These are phyloP conservation scores for Trichothecium roseum DNA, from an alignment of 2,329 filamentous ascomycete genomes.

Conservation along the genomic window DNA sequence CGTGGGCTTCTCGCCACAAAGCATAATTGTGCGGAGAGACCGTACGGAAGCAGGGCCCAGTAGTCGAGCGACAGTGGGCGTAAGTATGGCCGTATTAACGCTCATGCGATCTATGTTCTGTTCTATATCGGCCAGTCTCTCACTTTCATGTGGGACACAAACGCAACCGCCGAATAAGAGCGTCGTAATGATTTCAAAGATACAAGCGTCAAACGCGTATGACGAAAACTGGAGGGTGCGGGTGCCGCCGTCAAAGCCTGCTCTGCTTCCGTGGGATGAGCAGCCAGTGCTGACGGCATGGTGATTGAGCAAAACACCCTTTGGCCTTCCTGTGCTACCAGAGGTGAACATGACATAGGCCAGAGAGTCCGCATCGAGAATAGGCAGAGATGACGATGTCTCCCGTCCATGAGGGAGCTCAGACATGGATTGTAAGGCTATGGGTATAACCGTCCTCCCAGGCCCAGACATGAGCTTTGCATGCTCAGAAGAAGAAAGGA, in stretches of 20 bases:
- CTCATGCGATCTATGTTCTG: constrained; percentile 24
- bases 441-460: no score
- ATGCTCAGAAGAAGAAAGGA: constrained; percentile 5
- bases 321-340: constrained; percentile 12
- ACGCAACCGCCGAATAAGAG: constrained; percentile 17
- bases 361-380: no score
- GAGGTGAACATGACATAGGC: constrained; percentile 13
- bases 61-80: constrained; percentile 36
- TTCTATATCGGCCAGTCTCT: constrained; percentile 33
- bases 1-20: constrained; percentile 34
- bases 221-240: constrained; percentile 21
- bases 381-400: no score
- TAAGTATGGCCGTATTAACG: constrained; percentile 38
- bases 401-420: constrained; percentile 25
- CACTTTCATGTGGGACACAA: constrained; percentile 27
- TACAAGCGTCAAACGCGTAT: constrained; percentile 18
- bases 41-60: constrained; percentile 33
- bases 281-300: constrained; percentile 7
- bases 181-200: constrained; percentile 10
- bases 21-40: constrained; percentile 32
- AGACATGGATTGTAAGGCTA: constrained; percentile 13
- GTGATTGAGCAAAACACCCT: constrained; percentile 11
- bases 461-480: no score
- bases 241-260: constrained; percentile 11
- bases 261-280: no score